These are phyloP conservation scores for Asterochloris sp. DNA, from an alignment of 139 green algal genomes.

Conservation along the genomic window DNA sequence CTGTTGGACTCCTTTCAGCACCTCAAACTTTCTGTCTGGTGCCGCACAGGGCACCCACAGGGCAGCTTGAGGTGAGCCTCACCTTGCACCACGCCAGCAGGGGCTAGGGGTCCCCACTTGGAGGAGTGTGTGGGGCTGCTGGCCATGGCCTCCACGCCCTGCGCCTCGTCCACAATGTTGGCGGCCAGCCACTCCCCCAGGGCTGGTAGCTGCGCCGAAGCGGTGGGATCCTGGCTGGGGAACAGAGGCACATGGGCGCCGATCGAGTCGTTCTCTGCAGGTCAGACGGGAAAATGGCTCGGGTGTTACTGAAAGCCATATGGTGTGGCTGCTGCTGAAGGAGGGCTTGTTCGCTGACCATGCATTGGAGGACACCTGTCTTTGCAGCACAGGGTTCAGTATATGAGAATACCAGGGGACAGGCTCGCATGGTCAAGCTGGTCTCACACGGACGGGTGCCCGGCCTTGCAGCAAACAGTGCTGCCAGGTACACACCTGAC, in stretches of 20 bases:
- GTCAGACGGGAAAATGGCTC: not conserved
- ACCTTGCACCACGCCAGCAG: conserved; percentile 30
- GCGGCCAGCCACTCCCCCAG: conserved; percentile 24
- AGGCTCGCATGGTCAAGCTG: too few relatives aligned
- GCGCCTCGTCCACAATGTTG: conserved; percentile 27
- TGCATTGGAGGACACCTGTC: too few relatives aligned
- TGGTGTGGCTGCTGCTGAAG: too few relatives aligned
- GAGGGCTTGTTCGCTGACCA: too few relatives aligned
- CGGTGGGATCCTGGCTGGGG: not conserved
- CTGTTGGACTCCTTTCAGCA: too few relatives aligned
- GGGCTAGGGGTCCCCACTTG: conserved; percentile 2
- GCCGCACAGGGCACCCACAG: not conserved
- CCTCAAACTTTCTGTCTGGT: conserved; percentile 8
- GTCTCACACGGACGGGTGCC: too few relatives aligned
- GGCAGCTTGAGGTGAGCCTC: conserved; percentile 5
- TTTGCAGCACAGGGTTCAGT: too few relatives aligned
- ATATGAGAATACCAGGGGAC: too few relatives aligned
- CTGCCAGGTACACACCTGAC: too few relatives aligned
- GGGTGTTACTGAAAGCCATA: too few relatives aligned
- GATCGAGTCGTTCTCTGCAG: conserved; percentile 18
- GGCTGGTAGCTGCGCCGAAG: conserved; percentile 6
- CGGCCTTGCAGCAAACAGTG: too few relatives aligned
- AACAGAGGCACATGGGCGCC: conserved; percentile 14
- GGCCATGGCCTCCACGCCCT: conserved; percentile 22
- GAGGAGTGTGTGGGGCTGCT: conserved; percentile 22